Evolutionary conservation across 192 early-diverging fungal species (phyloP).

Genomic region (Entomortierella beljakovae): DNA sequence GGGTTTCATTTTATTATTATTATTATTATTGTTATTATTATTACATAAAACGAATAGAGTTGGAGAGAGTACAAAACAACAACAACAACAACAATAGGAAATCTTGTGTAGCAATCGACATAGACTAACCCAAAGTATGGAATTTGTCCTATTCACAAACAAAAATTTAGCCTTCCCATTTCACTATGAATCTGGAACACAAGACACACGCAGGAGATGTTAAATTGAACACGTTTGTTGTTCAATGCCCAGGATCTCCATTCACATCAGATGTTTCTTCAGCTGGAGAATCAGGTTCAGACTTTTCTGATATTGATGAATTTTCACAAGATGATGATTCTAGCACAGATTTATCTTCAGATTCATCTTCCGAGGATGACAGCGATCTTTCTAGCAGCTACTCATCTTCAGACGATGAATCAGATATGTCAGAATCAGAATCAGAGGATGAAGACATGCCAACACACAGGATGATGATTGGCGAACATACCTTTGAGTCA

Average conservation of each 20-base stretch:
- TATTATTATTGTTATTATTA: background rate
- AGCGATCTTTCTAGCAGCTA: conserved; percentile 28
- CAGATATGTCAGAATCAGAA: background rate
- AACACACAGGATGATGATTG: conserved; percentile 26
- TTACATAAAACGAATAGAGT: too few species aligned
- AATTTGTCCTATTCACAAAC: too few species aligned
- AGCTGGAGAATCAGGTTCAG: conserved; percentile 30
- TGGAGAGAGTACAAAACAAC: too few species aligned
- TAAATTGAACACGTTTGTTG: conserved; percentile 30
- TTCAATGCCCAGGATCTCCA: conserved; percentile 35
- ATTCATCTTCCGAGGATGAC: conserved; percentile 37
- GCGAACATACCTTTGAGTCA: conserved; percentile 27
- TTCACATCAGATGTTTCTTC: conserved; percentile 40
- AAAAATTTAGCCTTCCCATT: conserved; percentile 32
- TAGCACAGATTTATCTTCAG: conserved; percentile 30
- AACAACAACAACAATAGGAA: too few species aligned
- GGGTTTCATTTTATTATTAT: background rate
- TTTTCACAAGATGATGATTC: conserved; percentile 32
- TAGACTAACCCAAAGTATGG: too few species aligned
- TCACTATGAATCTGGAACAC: conserved; percentile 53
- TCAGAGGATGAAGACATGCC: background rate
- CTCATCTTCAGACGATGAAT: conserved; percentile 41
- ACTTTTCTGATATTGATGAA: conserved; percentile 40
- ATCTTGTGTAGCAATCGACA: background rate
- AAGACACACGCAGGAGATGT: conserved; percentile 45